Evolutionary conservation across 495 filamentous ascomycete species (phyloP), one percentile per base, ranked within the genome.

Genomic region (Penicillium manginii): DNA sequence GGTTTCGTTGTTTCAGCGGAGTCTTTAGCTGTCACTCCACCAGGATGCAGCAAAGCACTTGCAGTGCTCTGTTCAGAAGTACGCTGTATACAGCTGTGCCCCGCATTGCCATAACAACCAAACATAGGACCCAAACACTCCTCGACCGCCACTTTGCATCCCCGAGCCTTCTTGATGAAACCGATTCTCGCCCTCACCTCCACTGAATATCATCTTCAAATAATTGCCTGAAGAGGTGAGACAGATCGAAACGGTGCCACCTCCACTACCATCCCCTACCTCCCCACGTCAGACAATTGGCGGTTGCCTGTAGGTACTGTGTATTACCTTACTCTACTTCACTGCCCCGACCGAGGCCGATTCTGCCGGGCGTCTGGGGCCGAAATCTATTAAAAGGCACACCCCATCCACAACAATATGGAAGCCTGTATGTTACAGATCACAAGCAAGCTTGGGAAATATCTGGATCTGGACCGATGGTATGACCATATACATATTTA

Each of bases 61-160:
- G 26, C 26, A 29, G 26, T 29, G 9, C 26, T 1, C 6, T 7
- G 26, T 29, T 7, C 2, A 26, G 5, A 29, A 29, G 26, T 29
- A 19, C 10, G 40, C 40, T n/a, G 15, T n/a, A 46, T 7, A 15
- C 17, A n/a, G 18, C 43, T 46, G 18, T 39, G 22, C 58, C 55
- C 62, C 58, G 45, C 61, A 67, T 67, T 65, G 64, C 61, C 60
- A 65, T 67, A 51, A 59, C 64, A 62, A 67, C 64, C 43, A 55
- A 12, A 4, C 35, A 12, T 11, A 37, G 14, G 49, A 37, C 53
- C 47, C 52, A 65, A 65, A 55, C 55, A 52, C 45, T 48, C 43
- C 21, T 22, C 35, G 35, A 37, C 35, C 35, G 35, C 35, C 35
- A 37, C 35, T 37, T 33, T 37, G 35, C 35, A 37, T 37, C 35